Conservation (phyloP, 1,284 basidiomycete species). For the Lentinula novae-zelandiae region DNA sequence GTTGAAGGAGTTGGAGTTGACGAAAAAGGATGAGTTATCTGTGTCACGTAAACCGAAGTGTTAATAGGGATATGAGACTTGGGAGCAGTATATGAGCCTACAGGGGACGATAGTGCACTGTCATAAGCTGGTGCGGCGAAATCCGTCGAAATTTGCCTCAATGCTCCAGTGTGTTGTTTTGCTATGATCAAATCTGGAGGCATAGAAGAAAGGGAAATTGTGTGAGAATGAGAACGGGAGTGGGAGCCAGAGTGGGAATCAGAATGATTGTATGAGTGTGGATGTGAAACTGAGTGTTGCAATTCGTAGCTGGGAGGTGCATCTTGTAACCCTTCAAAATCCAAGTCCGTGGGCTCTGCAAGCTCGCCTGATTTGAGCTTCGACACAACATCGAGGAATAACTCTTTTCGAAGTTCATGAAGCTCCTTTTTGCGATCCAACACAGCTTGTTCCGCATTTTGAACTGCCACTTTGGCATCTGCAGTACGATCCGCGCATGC, state of each 20-base stretch:
- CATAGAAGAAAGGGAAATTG: not conserved
- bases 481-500: constrained; percentile 2
- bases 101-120: not conserved
- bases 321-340: constrained; percentile 7
- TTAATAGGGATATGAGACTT: not conserved
- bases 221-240: not conserved
- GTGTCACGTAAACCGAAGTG: not conserved
- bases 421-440: constrained; percentile 10
- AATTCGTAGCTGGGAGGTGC: constrained; percentile 11
- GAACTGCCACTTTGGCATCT: not conserved
- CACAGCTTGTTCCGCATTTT: constrained; percentile 9
- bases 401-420: not conserved
- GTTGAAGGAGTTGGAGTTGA: not conserved
- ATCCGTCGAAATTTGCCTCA: not conserved
- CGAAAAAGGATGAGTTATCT: not conserved
- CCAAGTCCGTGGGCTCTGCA: constrained; percentile 1
- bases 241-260: not conserved
- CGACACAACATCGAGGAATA: constrained; percentile 8
- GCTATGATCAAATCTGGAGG: not conserved
- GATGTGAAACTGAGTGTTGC: not conserved
- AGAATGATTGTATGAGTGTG: not conserved
- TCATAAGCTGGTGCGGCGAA: not conserved
- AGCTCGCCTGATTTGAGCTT: constrained; percentile 10
- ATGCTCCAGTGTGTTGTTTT: not conserved
- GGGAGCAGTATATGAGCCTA: not conserved